phyloP scores from a whole-genome alignment of 2,329 filamentous ascomycete species.

The Apiospora marii region DNA sequence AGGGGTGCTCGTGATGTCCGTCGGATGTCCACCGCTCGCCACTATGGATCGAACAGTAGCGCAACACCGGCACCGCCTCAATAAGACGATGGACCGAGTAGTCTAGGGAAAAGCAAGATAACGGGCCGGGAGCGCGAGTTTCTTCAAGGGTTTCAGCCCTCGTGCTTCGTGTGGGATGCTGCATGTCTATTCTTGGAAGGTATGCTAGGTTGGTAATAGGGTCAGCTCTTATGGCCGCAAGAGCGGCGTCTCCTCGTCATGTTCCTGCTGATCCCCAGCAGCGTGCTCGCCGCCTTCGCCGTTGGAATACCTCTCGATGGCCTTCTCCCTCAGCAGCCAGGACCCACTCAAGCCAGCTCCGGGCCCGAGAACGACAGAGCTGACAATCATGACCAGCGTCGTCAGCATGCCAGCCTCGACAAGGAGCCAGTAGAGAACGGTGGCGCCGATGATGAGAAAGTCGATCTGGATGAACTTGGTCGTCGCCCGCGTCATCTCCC shows the following conservation, averaged over 20 bases:
- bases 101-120: not conserved
- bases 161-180: not conserved
- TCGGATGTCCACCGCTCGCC: not conserved
- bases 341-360: conserved; percentile 45
- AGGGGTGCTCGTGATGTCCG: not conserved
- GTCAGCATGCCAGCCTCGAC: conserved; percentile 57
- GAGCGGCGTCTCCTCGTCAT: conserved; percentile 27
- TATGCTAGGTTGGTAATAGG: not conserved
- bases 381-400: conserved; percentile 36
- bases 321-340: conserved; percentile 36
- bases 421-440: conserved; percentile 61
- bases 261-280: not conserved
- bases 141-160: not conserved
- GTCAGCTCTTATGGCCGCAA: conserved; percentile 7
- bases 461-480: conserved; percentile 57
- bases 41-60: not conserved
- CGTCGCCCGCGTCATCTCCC: conserved; percentile 57
- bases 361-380: conserved; percentile 43
- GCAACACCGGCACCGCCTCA: not conserved
- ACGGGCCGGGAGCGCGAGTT: not conserved
- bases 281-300: not conserved
- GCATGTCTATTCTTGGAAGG: conserved; percentile 3
- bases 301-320: conserved; percentile 28
- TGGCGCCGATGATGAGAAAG: conserved; percentile 52
- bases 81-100: not conserved